These are phyloP conservation scores for Podaxis sp. DNA, from an alignment of 768 basidiomycete genomes.

Conservation along the genomic window DNA sequence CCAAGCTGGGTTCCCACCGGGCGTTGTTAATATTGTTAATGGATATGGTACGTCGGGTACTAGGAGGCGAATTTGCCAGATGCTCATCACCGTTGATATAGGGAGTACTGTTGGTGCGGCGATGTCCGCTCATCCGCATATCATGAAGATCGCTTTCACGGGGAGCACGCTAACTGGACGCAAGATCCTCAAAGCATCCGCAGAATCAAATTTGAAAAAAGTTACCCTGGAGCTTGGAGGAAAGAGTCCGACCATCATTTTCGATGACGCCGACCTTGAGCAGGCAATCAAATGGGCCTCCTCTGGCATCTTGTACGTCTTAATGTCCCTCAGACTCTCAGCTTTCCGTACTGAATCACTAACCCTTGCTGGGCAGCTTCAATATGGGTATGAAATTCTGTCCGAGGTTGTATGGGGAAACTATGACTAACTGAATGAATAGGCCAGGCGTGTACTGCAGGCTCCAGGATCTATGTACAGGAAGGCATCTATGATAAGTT, in stretches of 20 bases:
- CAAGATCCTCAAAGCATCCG: slow-evolving; percentile 71
- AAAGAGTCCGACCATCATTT: slow-evolving; percentile 57
- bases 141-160: slow-evolving; percentile 78
- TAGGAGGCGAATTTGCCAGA: not conserved
- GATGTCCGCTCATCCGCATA: slow-evolving; percentile 59
- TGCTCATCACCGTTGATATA: slow-evolving; percentile 6
- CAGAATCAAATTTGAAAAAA: slow-evolving; percentile 75
- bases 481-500: slow-evolving; percentile 79
- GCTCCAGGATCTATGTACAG: slow-evolving; percentile 83
- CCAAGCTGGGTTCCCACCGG: slow-evolving; percentile 76
- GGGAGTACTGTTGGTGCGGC: slow-evolving; percentile 62
- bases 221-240: slow-evolving; percentile 78
- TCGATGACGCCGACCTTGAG: not conserved
- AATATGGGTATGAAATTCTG: slow-evolving; percentile 26
- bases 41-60: slow-evolving; percentile 49
- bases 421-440: not conserved
- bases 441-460: slow-evolving; percentile 76
- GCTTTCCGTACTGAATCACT: not conserved
- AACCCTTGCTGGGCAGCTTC: slow-evolving; percentile 15
- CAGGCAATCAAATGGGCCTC: slow-evolving; percentile 35
- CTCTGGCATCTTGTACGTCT: slow-evolving; percentile 58
- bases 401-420: not conserved
- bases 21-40: slow-evolving; percentile 70
- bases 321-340: not conserved
- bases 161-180: slow-evolving; percentile 76